phyloP scores from a whole-genome alignment of 108 stramenopile species.

The Cylindrotheca fusiformis region DNA sequence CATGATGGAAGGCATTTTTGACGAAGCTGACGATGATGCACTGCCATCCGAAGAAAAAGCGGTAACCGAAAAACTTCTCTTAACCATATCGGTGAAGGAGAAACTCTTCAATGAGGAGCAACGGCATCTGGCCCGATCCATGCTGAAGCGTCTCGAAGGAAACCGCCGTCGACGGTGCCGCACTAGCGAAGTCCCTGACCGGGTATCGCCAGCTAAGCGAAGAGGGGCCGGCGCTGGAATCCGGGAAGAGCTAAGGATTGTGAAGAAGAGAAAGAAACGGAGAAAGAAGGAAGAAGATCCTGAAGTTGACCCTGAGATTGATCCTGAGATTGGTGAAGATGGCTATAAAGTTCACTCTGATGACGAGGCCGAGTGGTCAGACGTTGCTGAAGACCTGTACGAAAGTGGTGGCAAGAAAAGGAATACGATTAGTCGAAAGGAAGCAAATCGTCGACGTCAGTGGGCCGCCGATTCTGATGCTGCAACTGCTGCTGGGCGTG shows the following conservation, averaged over 20 bases:
- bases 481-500: conserved; percentile 66
- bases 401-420: conserved; percentile 46
- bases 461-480: conserved; percentile 82
- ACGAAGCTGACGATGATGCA: conserved; percentile 69
- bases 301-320: conserved; percentile 26
- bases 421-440: conserved; percentile 59
- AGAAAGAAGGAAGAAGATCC: conserved; percentile 36
- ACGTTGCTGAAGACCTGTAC: conserved; percentile 61
- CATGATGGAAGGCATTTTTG: conserved; percentile 85
- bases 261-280: conserved; percentile 63
- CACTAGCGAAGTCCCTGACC: conserved; percentile 34
- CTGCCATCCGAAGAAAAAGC: conserved; percentile 63
- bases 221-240: conserved; percentile 34
- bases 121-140: conserved; percentile 49
- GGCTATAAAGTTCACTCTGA: conserved; percentile 76
- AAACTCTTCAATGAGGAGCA: conserved; percentile 79
- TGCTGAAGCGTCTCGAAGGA: conserved; percentile 76
- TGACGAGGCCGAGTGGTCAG: conserved; percentile 83
- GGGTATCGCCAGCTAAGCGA: not conserved
- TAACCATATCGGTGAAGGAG: conserved; percentile 77
- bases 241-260: conserved; percentile 71
- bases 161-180: conserved; percentile 76
- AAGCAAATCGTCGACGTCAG: conserved; percentile 71
- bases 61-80: conserved; percentile 69
- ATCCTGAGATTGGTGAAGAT: conserved; percentile 55